Evolutionary conservation across 257 asterid species (phyloP).

Genomic region (Leptodermis oblonga): DNA sequence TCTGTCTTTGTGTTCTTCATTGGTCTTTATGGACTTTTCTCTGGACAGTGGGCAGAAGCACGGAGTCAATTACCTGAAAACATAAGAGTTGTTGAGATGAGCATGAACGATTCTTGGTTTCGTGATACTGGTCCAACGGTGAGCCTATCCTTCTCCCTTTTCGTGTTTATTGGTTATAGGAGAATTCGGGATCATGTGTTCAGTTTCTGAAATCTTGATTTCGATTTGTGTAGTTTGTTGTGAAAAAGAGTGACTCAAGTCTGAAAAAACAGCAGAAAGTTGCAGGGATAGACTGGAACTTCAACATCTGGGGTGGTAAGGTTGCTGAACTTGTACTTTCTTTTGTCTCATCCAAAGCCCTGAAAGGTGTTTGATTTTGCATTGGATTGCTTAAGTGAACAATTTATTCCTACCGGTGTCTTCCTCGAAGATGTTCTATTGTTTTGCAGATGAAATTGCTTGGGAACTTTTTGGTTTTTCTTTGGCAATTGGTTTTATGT

Average conservation of each 20-base stretch:
- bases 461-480: too few relatives aligned
- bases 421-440: too few relatives aligned
- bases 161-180: background rate
- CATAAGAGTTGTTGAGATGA: slow-evolving; percentile 84
- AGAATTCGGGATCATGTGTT: background rate
- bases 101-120: slow-evolving; percentile 92
- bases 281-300: slow-evolving; percentile 97
- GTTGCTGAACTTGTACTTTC: slow-evolving; percentile 10
- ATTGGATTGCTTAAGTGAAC: background rate
- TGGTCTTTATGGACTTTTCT: too few relatives aligned
- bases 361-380: background rate
- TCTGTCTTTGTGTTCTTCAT: too few relatives aligned
- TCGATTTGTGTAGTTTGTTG: slow-evolving; percentile 50
- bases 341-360: background rate
- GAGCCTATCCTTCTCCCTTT: slow-evolving; percentile 32
- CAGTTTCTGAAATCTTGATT: background rate
- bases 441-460: too few relatives aligned
- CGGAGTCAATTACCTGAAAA: slow-evolving; percentile 59
- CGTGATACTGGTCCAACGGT: slow-evolving; percentile 97
- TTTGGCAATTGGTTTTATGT: too few relatives aligned
- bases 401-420: background rate
- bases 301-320: slow-evolving; percentile 96
- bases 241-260: slow-evolving; percentile 33
- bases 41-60: slow-evolving; percentile 90
- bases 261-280: slow-evolving; percentile 36